Base-by-base conservation (phyloP, 1,139 yeast genomes). In the Blastobotrys persicus region DNA sequence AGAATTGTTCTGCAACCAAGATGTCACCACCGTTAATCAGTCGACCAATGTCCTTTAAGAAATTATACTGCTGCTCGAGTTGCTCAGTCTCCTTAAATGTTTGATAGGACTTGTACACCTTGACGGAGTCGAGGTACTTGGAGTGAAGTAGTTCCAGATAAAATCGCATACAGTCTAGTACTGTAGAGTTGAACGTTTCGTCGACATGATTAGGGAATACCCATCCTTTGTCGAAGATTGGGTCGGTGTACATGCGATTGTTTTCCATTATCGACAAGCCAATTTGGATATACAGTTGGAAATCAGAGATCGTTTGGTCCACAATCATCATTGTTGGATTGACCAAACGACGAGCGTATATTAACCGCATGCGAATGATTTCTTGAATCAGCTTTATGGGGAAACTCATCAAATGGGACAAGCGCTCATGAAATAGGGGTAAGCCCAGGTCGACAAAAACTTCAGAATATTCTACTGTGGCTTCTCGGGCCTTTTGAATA, bases 281-380 rank as follows among this genome's bases (percentile, higher is more conserved):
- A 43, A 89, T 74, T 41, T 81, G 77, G 47, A 91, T 79, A 63
- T 88, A 88, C 1, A 84, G 77, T 56, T 84, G 83, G 63, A 91
- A 85, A 65, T 89, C 96, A 44, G 83, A 92, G 56, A 92, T 79
- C 80, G 88, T 86, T 68, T 91, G 97, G 66, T 92, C 98, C 57
- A 92, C 88, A 84, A 91, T 88, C 91, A 89, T 86, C 80, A 89
- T 80, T 0, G 98, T 89, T 1, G 96, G 96, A 59, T 87, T 87
- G 49, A 79, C 81, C 50, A 91, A 70, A 59, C 85, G 85, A 65
- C 79, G 77, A 2, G 98, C 96, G 63, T 88, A 89, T 2, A 78
- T 74, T 47, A 92, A 74, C 56, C 98, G 76, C 41, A 88, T 79
- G 42, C 78, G 79, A 45, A 91, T 85, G 46, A 88, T 80, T 61